Conservation (phyloP, 2,329 filamentous ascomycete genomes). For the Keithomyces neogunnii region DNA sequence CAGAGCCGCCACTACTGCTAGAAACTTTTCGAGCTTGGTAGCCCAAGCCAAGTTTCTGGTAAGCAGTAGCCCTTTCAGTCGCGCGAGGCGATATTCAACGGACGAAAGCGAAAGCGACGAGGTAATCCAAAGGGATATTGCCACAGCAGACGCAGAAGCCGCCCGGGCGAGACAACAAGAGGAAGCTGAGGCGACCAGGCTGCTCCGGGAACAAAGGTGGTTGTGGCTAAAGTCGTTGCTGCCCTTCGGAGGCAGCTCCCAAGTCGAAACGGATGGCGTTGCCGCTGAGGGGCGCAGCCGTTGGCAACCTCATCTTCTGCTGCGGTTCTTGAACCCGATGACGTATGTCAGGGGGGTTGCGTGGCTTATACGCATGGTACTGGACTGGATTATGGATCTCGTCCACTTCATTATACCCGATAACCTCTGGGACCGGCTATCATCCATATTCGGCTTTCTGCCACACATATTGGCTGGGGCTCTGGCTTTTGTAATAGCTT, state of each 20-base stretch:
- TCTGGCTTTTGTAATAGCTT: slow-evolving; percentile 5
- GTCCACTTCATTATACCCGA: slow-evolving; percentile 9
- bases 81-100: slow-evolving; percentile 4
- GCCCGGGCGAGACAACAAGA: slow-evolving; percentile 4
- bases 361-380: slow-evolving; percentile 14
- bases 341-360: slow-evolving; percentile 20
- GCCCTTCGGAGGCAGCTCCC: slow-evolving; percentile 2
- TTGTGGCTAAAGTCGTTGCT: slow-evolving; percentile 12
- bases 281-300: not conserved
- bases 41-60: slow-evolving; percentile 6
- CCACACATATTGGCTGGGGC: slow-evolving; percentile 5
- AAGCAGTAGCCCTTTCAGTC: slow-evolving; percentile 8
- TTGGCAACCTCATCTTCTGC: slow-evolving; percentile 11
- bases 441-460: slow-evolving; percentile 6
- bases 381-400: slow-evolving; percentile 12
- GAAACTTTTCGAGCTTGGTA: slow-evolving; percentile 6
- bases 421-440: slow-evolving; percentile 6
- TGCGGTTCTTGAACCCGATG: slow-evolving; percentile 20
- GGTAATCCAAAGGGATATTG: slow-evolving; percentile 14
- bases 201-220: slow-evolving; percentile 13
- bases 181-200: slow-evolving; percentile 3
- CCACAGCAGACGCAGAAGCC: slow-evolving; percentile 8
- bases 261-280: not conserved
- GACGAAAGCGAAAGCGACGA: slow-evolving; percentile 15
- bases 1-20: slow-evolving; percentile 5